Evolutionary conservation across 2,329 filamentous ascomycete species (phyloP), one percentile per base, ranked within the genome.

Genomic region (Samsoniella hepiali): DNA sequence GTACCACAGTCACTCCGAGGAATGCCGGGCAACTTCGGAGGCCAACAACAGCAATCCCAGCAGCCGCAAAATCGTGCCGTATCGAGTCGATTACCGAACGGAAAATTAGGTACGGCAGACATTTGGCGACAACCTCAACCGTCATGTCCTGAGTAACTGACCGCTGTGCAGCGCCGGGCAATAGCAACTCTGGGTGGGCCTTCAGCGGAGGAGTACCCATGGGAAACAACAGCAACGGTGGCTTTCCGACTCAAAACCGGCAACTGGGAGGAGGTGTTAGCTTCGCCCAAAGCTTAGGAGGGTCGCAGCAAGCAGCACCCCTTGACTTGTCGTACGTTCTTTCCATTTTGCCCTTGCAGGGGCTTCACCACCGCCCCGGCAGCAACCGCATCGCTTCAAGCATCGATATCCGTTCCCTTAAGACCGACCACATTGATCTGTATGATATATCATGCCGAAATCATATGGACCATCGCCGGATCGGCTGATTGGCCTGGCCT

Each of bases 221-320:
- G 82, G 82, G 84, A 64, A 77, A 77, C 69, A 80, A 80, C 70
- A 78, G 79, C 50, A 56, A 49, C 13, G 60, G 51, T 9, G 58
- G 58, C 47, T 77, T 86, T 63, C 83, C 81, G 70, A 85, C 80
- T 67, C 78, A 80, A 57, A 74, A 78, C 62, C 79, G 84, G 71
- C 81, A 86, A 76, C 75, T 85, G 70, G 80, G 82, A 66, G 79
- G 84, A 69, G 86, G 83, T 73, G 78, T 86, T 64, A 89, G 86
- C 74, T 89, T 89, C 75, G 86, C 86, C 56, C 86, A 89, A 73
- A 88, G 85, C 71, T 77, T 89, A 70, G 82, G 82, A 70, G 84
- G 84, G 66, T 87, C 86, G 64, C 85, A 88, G 74, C 82, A 84
- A 69, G 78, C 83, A 68, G 85, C 86, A 66, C 82, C 85, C 49